These are phyloP conservation scores for Theileria sp. DNA, from an alignment of 169 alveolate species.

Conservation along the genomic window DNA sequence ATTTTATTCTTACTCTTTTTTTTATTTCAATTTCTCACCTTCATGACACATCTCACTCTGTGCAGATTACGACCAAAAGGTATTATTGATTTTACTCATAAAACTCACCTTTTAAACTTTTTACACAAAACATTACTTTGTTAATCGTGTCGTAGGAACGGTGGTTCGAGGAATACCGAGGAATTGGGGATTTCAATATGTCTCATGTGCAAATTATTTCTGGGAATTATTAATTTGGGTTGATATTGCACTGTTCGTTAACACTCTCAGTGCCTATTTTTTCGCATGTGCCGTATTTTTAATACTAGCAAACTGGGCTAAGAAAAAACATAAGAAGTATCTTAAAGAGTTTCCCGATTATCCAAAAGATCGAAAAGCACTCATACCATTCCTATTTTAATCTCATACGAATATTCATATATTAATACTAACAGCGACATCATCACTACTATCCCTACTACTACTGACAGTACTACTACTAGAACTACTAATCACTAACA, in stretches of 20 bases:
- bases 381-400: constrained; percentile 86
- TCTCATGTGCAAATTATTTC: constrained; percentile 96
- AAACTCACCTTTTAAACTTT: not conserved
- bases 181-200: constrained; percentile 94
- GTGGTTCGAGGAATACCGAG: constrained; percentile 91
- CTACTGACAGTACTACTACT: too few relatives aligned
- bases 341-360: constrained; percentile 86
- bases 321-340: constrained; percentile 87
- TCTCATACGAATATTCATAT: too few relatives aligned
- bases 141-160: constrained; percentile 73
- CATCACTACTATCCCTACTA: too few relatives aligned
- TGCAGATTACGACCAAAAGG: constrained; percentile 88
- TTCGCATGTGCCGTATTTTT: constrained; percentile 74
- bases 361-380: constrained; percentile 85
- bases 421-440: too few relatives aligned
- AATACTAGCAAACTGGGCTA: constrained; percentile 91
- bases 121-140: not conserved
- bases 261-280: constrained; percentile 61
- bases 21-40: constrained; percentile 89
- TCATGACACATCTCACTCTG: constrained; percentile 90
- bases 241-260: constrained; percentile 76
- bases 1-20: constrained; percentile 60
- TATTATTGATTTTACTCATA: not conserved
- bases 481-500: too few relatives aligned
- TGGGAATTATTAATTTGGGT: constrained; percentile 97